Conservation (phyloP, 2,329 filamentous ascomycete genomes). For the Hypoxylon sp. region DNA sequence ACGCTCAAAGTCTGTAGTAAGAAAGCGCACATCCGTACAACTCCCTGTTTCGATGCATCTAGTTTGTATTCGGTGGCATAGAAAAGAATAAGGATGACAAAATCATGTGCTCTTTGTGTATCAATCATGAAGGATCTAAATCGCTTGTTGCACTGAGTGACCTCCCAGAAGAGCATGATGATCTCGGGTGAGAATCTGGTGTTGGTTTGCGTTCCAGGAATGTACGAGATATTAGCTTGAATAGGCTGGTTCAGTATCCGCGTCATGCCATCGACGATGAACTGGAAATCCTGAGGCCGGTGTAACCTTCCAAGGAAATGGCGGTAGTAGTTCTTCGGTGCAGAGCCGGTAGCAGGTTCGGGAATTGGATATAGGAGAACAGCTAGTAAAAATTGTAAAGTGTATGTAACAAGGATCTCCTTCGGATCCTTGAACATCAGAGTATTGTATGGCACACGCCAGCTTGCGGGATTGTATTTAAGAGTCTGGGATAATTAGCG, state of each 20-base stretch:
- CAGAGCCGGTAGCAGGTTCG: slow-evolving; percentile 69
- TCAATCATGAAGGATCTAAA: slow-evolving; percentile 98
- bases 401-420: slow-evolving; percentile 90
- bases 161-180: slow-evolving; percentile 97
- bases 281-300: slow-evolving; percentile 95
- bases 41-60: slow-evolving; percentile 86
- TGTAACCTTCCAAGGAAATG: slow-evolving; percentile 92
- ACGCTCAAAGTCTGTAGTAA: slow-evolving; percentile 93
- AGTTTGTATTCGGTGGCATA: slow-evolving; percentile 90
- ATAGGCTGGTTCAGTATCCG: slow-evolving; percentile 91
- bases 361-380: slow-evolving; percentile 88
- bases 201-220: slow-evolving; percentile 82
- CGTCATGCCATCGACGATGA: slow-evolving; percentile 93
- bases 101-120: slow-evolving; percentile 91
- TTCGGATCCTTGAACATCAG: slow-evolving; percentile 91
- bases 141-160: slow-evolving; percentile 95
- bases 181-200: slow-evolving; percentile 93
- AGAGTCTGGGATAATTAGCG: slow-evolving; percentile 68
- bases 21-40: slow-evolving; percentile 98
- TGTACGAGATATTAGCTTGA: slow-evolving; percentile 86
- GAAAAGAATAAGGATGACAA: slow-evolving; percentile 88
- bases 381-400: slow-evolving; percentile 87
- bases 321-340: slow-evolving; percentile 90
- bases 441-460: slow-evolving; percentile 93
- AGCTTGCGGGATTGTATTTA: slow-evolving; percentile 94